Evolutionary conservation across 805 yeast species (phyloP), one percentile per base, ranked within the genome.

Genomic region (Clavispora vitiphila): DNA sequence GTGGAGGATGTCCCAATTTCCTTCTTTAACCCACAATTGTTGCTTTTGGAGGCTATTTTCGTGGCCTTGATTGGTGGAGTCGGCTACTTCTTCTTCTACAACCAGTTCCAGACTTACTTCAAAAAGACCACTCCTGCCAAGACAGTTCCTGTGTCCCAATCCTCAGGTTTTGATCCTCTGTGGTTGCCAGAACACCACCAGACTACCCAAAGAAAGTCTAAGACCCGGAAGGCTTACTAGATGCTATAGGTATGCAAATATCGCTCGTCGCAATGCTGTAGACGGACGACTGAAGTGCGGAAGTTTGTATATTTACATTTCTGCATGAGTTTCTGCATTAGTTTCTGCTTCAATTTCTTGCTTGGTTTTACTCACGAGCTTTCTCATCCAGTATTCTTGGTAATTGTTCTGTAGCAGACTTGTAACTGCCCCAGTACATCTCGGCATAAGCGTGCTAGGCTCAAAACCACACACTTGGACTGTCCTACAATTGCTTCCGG

Each of bases 1-100:
- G 76, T 89, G 42, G 62, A 62, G 9, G 96, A 88, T 53, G 76
- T 74, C 27, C 74, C 81, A 42, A 67, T 89, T 52, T 82, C 95
- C 0, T 49, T 81, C 40, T 80, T 83, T 64, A 78, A 85, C 58
- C 93, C 90, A 11, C 80, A 81, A 62, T 75, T 88, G 55, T 57
- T 87, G 44, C 60, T 84, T 26, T 74, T 84, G 49, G 83, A 80
- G 57, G 39, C 78, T 12, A 50, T 85, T 20, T 63, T 86, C 43
- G 51, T 68, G 3, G 52, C 44, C 7, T 29, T 39, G 8, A 22
- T 49, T 18, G 55, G 43, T 3, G 46, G 40, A 8, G 36, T 35
- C 4, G 80, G 68, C 34, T 83, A 80, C 61, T 58, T 67, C 47
- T 58, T 61, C 26, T 74, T 74, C 61, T 56, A 54, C 32, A 51